A percentile compares a stretch with the other conserved stretches of the same genome.
phyloP scores from a whole-genome alignment of 768 basidiomycete genomes.

The Austroboletus festivus region DNA sequence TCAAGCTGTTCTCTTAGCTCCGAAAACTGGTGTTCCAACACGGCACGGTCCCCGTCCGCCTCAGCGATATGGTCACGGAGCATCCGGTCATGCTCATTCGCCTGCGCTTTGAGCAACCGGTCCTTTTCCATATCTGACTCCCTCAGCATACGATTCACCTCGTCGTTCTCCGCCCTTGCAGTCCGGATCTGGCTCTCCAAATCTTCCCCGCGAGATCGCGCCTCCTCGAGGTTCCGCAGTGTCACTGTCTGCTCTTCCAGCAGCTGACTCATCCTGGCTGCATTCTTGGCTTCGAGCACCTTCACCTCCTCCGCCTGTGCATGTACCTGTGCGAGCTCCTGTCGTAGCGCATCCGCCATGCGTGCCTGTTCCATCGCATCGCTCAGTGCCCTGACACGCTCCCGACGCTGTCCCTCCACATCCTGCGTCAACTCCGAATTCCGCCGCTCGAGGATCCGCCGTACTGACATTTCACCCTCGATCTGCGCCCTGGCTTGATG shows the following conservation, averaged over 20 bases:
- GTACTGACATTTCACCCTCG: conserved; percentile 59
- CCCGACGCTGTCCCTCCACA: conserved; percentile 51
- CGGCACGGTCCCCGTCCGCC: conserved; percentile 90
- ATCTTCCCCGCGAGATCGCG: conserved; percentile 69
- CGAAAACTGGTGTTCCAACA: conserved; percentile 83
- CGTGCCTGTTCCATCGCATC: conserved; percentile 69
- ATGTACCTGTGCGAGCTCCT: conserved; percentile 59
- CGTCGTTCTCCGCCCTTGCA: conserved; percentile 68
- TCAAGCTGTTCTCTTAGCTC: conserved; percentile 67
- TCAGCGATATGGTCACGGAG: conserved; percentile 90
- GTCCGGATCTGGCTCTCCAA: conserved; percentile 71
- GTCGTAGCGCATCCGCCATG: conserved; percentile 54
- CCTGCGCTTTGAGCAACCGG: conserved; percentile 65
- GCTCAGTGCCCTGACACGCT: conserved; percentile 54
- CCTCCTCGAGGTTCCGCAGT: conserved; percentile 69
- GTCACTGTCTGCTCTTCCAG: conserved; percentile 76
- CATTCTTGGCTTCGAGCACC: conserved; percentile 59
- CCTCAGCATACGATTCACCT: conserved; percentile 58
- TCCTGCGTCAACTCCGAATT: conserved; percentile 55
- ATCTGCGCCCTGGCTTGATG: conserved; percentile 58
- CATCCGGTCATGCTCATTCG: conserved; percentile 59
- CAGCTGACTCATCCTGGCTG: conserved; percentile 58
- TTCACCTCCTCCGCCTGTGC: conserved; percentile 68
- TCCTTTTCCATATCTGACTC: conserved; percentile 79
- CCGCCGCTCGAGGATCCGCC: conserved; percentile 62